Base-by-base conservation (phyloP, 2,329 filamentous ascomycete genomes). In the Biscogniauxia marginata region DNA sequence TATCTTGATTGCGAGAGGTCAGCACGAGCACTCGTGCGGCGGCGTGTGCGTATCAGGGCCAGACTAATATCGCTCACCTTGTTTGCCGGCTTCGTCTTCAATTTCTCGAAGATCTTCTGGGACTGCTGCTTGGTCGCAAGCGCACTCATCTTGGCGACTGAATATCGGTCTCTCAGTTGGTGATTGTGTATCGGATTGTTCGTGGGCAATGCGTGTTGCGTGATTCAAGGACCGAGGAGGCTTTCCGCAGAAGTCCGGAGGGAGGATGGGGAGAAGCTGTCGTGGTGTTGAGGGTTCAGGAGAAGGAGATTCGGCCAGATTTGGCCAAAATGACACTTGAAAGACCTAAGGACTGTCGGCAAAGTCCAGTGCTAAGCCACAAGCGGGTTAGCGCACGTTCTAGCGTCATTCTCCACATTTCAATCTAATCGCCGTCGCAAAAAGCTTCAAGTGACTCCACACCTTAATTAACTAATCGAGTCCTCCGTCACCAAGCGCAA, bases 21-120 rank as follows among this genome's bases (percentile, higher is more conserved):
- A 47, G 47, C 65, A n/a, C n/a, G n/a, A n/a, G n/a, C n/a, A n/a
- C n/a, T n/a, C n/a, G n/a, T n/a, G n/a, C n/a, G n/a, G n/a, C 53
- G 58, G 54, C 13, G 22, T 22, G 18, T 21, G 21, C 22, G 45
- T 49, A 24, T 22, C 19, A 16, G 50, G 9, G 11, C 19, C 19
- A 46, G 16, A 18, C 57, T 62, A 67, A 64, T 67, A 68, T 66
- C 63, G 63, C 80, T 70, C 77, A 95, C 93, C 84, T 96, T 96
- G 81, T 99, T 99, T 59, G 93, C 91, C 58, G 88, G 85, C 81
- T 97, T 96, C 56, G 87, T 84, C 83, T 96, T 97, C 73, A 98
- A 80, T 80, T 97, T 97, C 80, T 96, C 90, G 78, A 99, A 99
- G 75, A 99, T 91, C 79, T 93, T 93, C 74, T 93, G 90, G 77